phyloP scores from a whole-genome alignment of 140 eudicot genomes.

The Artemisia princeps region DNA sequence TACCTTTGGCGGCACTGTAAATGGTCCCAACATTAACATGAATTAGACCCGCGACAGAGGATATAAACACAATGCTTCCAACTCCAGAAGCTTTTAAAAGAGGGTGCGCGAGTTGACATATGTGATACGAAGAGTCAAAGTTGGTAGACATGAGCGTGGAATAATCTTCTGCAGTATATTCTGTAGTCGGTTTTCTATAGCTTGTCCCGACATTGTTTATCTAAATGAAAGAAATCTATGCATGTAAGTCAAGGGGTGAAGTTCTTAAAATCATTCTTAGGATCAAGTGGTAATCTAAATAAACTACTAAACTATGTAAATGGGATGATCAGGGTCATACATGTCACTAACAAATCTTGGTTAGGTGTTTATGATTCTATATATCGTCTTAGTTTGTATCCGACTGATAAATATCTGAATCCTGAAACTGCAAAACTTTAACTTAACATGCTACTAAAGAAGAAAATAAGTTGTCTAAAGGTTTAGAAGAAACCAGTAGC shows the following conservation, averaged over 20 bases:
- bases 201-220: slow-evolving; percentile 58
- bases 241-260: neutral
- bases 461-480: no score
- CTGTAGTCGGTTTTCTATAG: slow-evolving; percentile 44
- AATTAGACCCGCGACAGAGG: slow-evolving; percentile 54
- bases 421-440: no score
- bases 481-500: no score
- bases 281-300: no score
- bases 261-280: neutral
- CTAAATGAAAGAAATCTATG: slow-evolving; percentile 22
- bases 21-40: slow-evolving; percentile 37
- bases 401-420: no score
- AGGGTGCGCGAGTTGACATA: slow-evolving; percentile 56
- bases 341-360: neutral
- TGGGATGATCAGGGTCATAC: neutral
- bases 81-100: slow-evolving; percentile 49
- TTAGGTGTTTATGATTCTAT: neutral
- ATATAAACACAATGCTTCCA: slow-evolving; percentile 54
- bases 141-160: slow-evolving; percentile 48
- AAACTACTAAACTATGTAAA: neutral
- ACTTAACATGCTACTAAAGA: no score
- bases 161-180: slow-evolving; percentile 45
- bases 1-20: slow-evolving; percentile 59
- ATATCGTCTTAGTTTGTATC: no score
- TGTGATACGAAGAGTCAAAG: slow-evolving; percentile 52